Conservation (phyloP, 805 yeast species). For the Suhomyces xylopsoci region DNA sequence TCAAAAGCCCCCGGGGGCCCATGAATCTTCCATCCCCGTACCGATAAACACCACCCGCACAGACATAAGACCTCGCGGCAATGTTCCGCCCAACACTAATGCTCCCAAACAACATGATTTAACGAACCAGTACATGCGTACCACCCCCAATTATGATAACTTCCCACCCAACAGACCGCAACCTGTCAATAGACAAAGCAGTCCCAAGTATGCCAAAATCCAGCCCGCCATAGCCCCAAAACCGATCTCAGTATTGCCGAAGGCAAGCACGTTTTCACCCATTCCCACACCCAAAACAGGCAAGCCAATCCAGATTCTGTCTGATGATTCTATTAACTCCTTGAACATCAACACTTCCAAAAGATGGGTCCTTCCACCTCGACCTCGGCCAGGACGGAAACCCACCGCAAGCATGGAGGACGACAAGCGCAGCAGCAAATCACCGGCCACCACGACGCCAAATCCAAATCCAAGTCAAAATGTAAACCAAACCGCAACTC, state of each 20-base stretch:
- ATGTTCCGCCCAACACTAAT: not conserved
- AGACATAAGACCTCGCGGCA: not conserved
- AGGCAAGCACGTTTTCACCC: constrained; percentile 18
- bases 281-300: constrained; percentile 14
- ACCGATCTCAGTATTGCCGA: constrained; percentile 30
- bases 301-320: constrained; percentile 14
- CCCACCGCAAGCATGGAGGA: constrained; percentile 18
- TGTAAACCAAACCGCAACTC: not conserved
- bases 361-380: constrained; percentile 40
- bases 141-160: not conserved
- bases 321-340: constrained; percentile 11
- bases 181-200: not conserved
- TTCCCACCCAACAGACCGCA: not conserved
- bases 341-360: constrained; percentile 37
- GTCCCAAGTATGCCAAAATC: constrained; percentile 30
- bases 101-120: not conserved
- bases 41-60: not conserved
- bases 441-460: not conserved
- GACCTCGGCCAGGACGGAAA: constrained; percentile 43
- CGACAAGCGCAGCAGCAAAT: not conserved
- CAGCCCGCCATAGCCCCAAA: constrained; percentile 42
- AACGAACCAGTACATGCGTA: not conserved
- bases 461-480: not conserved
- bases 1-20: not conserved
- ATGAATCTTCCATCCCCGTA: not conserved